phyloP scores from a whole-genome alignment of 2,329 filamentous ascomycete species.

The Trichoderma sp. region DNA sequence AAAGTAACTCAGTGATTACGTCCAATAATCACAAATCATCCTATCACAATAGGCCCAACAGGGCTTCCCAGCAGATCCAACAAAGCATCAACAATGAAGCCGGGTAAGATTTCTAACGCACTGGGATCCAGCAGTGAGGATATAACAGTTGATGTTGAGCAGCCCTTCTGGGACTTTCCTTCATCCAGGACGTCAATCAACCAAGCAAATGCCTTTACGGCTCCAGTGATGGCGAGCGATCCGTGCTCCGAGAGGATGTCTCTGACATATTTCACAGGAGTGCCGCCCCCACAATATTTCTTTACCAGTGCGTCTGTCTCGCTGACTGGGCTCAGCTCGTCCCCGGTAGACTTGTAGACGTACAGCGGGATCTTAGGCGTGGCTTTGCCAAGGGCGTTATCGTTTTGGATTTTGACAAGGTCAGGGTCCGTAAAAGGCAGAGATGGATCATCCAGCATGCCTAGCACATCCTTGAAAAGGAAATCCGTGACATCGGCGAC shows the following conservation, averaged over 20 bases:
- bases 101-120: conserved; percentile 27
- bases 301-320: conserved; percentile 50
- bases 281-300: conserved; percentile 35
- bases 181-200: conserved; percentile 30
- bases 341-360: conserved; percentile 53
- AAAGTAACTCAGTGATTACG: background rate
- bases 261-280: conserved; percentile 42
- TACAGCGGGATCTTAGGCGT: conserved; percentile 53
- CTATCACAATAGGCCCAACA: conserved; percentile 15
- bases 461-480: conserved; percentile 42
- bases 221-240: conserved; percentile 28
- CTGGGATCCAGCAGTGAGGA: conserved; percentile 31
- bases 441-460: conserved; percentile 47
- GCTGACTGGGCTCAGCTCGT: conserved; percentile 50
- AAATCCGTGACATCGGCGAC: conserved; percentile 37
- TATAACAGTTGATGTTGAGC: conserved; percentile 23
- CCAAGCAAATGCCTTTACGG: conserved; percentile 32
- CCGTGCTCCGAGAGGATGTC: conserved; percentile 49
- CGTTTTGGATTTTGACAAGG: conserved; percentile 36
- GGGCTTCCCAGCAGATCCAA: conserved; percentile 15
- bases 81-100: conserved; percentile 30
- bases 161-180: background rate
- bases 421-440: conserved; percentile 34
- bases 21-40: background rate
- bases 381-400: conserved; percentile 42